Evolutionary conservation across 495 filamentous ascomycete genomes (phyloP).

Genomic region (Podospora pseudocomata): DNA sequence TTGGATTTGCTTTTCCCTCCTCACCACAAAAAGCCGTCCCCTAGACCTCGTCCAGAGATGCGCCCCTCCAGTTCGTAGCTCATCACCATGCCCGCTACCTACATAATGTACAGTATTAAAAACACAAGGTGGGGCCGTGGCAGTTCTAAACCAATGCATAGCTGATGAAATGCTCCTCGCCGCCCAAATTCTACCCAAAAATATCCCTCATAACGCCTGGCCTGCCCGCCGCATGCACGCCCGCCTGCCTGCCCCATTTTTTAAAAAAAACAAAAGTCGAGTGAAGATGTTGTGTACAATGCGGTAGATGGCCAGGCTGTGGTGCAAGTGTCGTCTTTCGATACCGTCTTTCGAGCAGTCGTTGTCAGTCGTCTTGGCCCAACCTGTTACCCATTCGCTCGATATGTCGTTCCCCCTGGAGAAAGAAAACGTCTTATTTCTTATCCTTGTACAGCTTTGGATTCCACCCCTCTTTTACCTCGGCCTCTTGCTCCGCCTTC

Average conservation of each 20-base stretch:
- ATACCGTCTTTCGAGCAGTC: background rate
- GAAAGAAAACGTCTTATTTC: constrained; percentile 37
- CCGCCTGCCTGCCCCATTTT: background rate
- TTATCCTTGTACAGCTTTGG: constrained; percentile 92
- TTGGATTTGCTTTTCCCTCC: background rate
- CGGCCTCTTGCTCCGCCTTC: constrained; percentile 54
- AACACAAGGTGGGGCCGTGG: background rate
- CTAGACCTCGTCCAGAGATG: background rate
- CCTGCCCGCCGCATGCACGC: background rate
- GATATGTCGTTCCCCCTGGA: background rate
- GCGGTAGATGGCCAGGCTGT: background rate
- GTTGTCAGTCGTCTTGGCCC: background rate
- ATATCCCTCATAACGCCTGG: background rate
- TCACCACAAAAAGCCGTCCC: background rate
- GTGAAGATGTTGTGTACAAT: constrained; percentile 15
- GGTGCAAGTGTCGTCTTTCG: background rate
- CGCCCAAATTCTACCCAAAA: background rate
- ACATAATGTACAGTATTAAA: constrained; percentile 2
- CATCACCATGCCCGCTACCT: background rate
- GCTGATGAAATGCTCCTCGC: constrained; percentile 1
- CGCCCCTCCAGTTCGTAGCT: background rate
- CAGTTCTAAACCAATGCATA: background rate
- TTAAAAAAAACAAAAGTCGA: constrained; percentile 5
- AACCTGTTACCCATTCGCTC: background rate
- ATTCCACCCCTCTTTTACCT: constrained; percentile 80